Base-by-base conservation (phyloP, 257 asterid genomes). In the Galeopsis tetrahit region DNA sequence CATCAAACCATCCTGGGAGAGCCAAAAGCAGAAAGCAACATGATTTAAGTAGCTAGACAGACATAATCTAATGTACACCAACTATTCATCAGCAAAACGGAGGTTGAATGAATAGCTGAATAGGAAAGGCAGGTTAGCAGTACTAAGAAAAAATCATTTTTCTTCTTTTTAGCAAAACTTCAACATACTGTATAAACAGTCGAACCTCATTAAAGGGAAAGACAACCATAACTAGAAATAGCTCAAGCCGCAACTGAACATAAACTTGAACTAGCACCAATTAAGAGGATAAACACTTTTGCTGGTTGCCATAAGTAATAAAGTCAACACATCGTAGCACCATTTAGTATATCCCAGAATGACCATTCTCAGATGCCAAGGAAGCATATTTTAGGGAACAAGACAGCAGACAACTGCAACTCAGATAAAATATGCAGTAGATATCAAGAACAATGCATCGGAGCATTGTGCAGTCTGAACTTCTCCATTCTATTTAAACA, bases 1-100 rank as follows among this genome's bases (percentile, higher is more conserved):
- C 99, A 84, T 95, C 99, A 80, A 82, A 94, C 99, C 97, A 91
- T 78, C 99, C 97, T 91, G 88, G 69, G 71, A 61, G 67, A 70
- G 56, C 64, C 73, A 49, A 72, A 74, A 61, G 33, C 71, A 69
- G 67, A 59, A 69, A 51, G 6, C 34, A 39, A 71, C 58, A 78
- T 10, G 61, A 63, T 64, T 35, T 65, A 67, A 48, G 70, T 21
- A 60, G 61, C 40, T 63, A 10, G 55, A 42, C 53, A 56, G 38
- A 63, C 9, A 52, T 43, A 61, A 58, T 49, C 70, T n/a, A 63
- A 2, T 40, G 62, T 35, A 33, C 44, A 35, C 60, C 9, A 80
- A 73, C 64, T 76, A 63, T 52, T 34, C 3, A 68, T 71, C 71
- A 68, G 63, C 60, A 68, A 33, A 33, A 70, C 51, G 33, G 42